A percentile compares a stretch with the other conserved stretches of the same genome.
phyloP scores from a whole-genome alignment of 2,329 filamentous ascomycete genomes.

The Penicillium sp. region DNA sequence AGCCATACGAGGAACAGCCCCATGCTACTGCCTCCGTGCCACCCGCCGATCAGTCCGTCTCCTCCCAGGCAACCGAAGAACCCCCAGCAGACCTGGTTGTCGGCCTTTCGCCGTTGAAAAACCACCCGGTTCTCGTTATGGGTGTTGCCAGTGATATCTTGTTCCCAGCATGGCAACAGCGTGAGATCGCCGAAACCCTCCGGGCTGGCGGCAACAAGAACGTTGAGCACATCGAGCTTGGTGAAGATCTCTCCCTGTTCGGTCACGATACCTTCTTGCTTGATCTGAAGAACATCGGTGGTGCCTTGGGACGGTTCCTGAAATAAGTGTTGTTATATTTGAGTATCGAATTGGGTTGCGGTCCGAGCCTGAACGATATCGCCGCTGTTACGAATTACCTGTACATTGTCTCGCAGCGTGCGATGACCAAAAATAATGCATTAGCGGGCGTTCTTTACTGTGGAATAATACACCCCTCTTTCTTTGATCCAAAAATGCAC shows the following conservation, averaged over 20 bases:
- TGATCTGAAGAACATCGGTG: conserved; percentile 88
- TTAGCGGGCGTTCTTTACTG: conserved; percentile 15
- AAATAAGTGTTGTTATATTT: neutral
- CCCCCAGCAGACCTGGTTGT: conserved; percentile 78
- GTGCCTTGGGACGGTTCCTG: conserved; percentile 76
- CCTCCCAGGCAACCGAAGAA: conserved; percentile 28
- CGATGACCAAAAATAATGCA: conserved; percentile 15
- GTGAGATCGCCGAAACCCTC: conserved; percentile 85
- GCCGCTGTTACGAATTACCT: neutral
- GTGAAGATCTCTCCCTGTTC: conserved; percentile 91
- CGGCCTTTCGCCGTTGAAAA: conserved; percentile 69
- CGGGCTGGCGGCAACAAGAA: conserved; percentile 73
- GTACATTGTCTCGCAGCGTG: conserved; percentile 6
- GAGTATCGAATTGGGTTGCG: neutral
- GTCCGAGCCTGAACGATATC: neutral
- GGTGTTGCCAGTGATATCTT: conserved; percentile 94
- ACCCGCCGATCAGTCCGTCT: conserved; percentile 32
- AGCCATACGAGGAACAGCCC: conserved; percentile 85
- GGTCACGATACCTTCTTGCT: conserved; percentile 96
- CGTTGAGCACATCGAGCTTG: conserved; percentile 86
- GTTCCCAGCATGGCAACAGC: conserved; percentile 97
- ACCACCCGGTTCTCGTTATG: conserved; percentile 83
- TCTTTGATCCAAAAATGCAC: neutral
- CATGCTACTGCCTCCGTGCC: conserved; percentile 47
- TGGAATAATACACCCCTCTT: conserved; percentile 4